Evolutionary conservation across 805 yeast species (phyloP).

Genomic region (Suhomyces xylopsoci): DNA sequence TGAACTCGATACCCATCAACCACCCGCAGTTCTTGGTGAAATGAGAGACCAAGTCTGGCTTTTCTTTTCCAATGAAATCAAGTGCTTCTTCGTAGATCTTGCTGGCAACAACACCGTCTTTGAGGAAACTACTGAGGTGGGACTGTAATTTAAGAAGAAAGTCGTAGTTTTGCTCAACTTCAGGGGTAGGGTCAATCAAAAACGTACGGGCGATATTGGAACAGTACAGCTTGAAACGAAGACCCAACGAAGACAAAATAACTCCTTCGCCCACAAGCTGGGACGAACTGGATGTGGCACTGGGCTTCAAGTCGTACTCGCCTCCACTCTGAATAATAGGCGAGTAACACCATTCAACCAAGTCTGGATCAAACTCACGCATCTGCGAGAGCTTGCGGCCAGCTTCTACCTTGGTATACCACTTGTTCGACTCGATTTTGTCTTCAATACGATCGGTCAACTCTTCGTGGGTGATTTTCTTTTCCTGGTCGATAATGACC

Average conservation of each 20-base stretch:
- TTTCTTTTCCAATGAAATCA: conserved; percentile 51
- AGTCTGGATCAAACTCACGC: conserved; percentile 66
- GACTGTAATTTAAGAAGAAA: conserved; percentile 68
- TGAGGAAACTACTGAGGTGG: conserved; percentile 51
- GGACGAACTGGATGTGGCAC: conserved; percentile 70
- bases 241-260: conserved; percentile 78
- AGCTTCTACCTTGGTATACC: conserved; percentile 51
- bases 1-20: conserved; percentile 83
- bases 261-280: conserved; percentile 68
- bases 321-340: conserved; percentile 91
- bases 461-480: conserved; percentile 66
- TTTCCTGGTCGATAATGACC: conserved; percentile 80
- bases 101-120: conserved; percentile 65
- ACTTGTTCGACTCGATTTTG: conserved; percentile 71
- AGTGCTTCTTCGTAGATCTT: conserved; percentile 63
- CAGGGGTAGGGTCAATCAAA: conserved; percentile 81
- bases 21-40: conserved; percentile 84
- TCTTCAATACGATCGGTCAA: conserved; percentile 74
- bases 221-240: conserved; percentile 85
- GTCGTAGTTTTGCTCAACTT: conserved; percentile 76
- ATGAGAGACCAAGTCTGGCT: conserved; percentile 60
- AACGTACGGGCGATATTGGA: conserved; percentile 86
- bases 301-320: conserved; percentile 75
- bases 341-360: conserved; percentile 89
- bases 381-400: conserved; percentile 52